phyloP scores from a whole-genome alignment of 495 filamentous ascomycete genomes.

The Penicillium pulvis region DNA sequence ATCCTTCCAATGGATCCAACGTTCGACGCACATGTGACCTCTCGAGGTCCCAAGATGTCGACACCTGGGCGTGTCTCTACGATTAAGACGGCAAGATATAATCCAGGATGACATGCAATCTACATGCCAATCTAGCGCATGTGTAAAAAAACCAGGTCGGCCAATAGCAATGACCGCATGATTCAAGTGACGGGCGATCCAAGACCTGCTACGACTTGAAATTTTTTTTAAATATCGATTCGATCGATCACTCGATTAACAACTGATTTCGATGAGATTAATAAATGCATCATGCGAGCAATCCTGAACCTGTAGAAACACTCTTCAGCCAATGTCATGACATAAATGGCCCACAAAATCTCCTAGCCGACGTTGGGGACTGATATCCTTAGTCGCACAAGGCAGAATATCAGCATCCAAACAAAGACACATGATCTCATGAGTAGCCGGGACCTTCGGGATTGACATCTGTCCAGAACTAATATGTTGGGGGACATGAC shows the following conservation, averaged over 20 bases:
- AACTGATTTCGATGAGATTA: not conserved
- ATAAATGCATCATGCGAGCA: not conserved
- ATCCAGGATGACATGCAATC: too few species aligned
- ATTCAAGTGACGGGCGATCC: not conserved
- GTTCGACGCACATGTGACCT: too few species aligned
- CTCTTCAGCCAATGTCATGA: not conserved
- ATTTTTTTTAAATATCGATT: not conserved
- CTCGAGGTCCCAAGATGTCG: too few species aligned
- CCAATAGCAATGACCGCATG: not conserved
- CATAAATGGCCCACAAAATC: not conserved
- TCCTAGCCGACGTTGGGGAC: not conserved
- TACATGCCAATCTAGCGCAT: too few species aligned
- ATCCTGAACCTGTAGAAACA: not conserved
- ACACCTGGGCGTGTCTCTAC: too few species aligned
- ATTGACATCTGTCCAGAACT: slow-evolving; percentile 1
- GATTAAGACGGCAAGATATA: too few species aligned
- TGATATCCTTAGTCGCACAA: not conserved
- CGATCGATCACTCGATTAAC: too few species aligned
- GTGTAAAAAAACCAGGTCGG: too few species aligned
- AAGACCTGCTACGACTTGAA: not conserved
- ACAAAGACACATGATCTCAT: slow-evolving; percentile 16
- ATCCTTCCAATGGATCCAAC: too few species aligned
- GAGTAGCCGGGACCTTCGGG: slow-evolving; percentile 17
- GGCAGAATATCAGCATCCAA: not conserved
- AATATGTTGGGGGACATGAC: slow-evolving; percentile 14